phyloP scores from a whole-genome alignment of 495 filamentous ascomycete genomes.

The Podospora anserina region DNA sequence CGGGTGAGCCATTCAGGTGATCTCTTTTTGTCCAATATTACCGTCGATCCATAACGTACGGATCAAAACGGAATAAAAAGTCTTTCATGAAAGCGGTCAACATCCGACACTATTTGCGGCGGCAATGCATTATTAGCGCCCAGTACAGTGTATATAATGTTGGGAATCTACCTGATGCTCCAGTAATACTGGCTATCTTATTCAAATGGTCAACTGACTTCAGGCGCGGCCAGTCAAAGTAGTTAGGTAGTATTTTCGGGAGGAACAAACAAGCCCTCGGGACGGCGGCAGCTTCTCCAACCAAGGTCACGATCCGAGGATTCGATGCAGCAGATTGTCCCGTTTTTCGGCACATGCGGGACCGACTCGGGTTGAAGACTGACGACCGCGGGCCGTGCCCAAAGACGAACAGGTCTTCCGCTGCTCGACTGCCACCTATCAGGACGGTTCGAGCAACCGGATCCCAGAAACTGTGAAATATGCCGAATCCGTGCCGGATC shows the following conservation, averaged over 20 bases:
- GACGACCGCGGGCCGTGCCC: background rate
- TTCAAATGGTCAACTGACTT: background rate
- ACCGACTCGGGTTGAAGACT: background rate
- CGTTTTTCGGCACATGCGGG: background rate
- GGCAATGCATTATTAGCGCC: background rate
- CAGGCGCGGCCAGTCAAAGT: background rate
- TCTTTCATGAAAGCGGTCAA: background rate
- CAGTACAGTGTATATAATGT: background rate
- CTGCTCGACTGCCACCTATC: background rate
- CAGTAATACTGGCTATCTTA: background rate
- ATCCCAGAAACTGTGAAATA: background rate
- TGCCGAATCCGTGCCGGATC: background rate
- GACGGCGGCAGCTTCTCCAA: background rate
- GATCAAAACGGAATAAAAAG: background rate
- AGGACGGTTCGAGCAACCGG: too few relatives aligned
- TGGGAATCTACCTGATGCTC: background rate
- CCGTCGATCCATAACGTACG: background rate
- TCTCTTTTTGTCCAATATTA: background rate
- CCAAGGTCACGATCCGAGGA: background rate
- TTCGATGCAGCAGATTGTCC: background rate
- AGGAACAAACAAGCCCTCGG: too few relatives aligned
- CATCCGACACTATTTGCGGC: background rate
- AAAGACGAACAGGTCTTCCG: background rate
- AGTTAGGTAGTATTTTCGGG: background rate
- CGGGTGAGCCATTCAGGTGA: background rate